Evolutionary conservation across 1,284 basidiomycete genomes (phyloP).

Genomic region (Papiliotrema terrestris): DNA sequence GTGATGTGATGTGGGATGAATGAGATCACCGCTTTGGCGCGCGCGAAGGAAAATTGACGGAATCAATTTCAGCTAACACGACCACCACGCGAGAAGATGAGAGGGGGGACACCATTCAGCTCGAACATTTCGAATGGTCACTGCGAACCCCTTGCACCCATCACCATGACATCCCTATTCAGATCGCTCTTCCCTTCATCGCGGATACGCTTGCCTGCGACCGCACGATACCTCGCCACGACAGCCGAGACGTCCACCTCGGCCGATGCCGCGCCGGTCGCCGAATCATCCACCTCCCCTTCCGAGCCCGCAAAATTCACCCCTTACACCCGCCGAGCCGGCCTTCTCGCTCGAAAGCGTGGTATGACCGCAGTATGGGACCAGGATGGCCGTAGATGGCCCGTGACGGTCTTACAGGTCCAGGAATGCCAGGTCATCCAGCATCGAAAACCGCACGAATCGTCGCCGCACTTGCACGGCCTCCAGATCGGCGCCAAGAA

Average conservation of each 20-base stretch:
- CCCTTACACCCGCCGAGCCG: slow-evolving; percentile 80
- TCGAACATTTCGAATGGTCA: background rate
- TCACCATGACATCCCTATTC: background rate
- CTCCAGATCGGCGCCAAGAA: slow-evolving; percentile 81
- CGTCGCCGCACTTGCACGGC: slow-evolving; percentile 64
- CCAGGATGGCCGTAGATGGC: slow-evolving; percentile 76
- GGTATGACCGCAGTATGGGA: slow-evolving; percentile 97
- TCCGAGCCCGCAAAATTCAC: slow-evolving; percentile 59
- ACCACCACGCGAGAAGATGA: too few relatives aligned
- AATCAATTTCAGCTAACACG: background rate
- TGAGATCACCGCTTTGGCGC: too few relatives aligned
- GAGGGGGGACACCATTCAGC: too few relatives aligned
- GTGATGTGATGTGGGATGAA: too few relatives aligned
- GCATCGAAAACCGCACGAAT: slow-evolving; percentile 32
- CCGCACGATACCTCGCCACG: background rate
- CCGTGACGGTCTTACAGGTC: slow-evolving; percentile 88
- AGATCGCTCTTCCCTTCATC: background rate
- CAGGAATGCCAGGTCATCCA: slow-evolving; percentile 52
- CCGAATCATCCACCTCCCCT: slow-evolving; percentile 3
- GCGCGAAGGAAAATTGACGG: too few relatives aligned
- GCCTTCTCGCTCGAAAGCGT: slow-evolving; percentile 90
- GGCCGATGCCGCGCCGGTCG: slow-evolving; percentile 1
- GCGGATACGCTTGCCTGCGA: background rate
- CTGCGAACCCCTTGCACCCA: background rate
- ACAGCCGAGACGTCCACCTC: slow-evolving; percentile 12